phyloP scores from a whole-genome alignment of 2,329 filamentous ascomycete genomes.

The Colletotrichum tanaceti region DNA sequence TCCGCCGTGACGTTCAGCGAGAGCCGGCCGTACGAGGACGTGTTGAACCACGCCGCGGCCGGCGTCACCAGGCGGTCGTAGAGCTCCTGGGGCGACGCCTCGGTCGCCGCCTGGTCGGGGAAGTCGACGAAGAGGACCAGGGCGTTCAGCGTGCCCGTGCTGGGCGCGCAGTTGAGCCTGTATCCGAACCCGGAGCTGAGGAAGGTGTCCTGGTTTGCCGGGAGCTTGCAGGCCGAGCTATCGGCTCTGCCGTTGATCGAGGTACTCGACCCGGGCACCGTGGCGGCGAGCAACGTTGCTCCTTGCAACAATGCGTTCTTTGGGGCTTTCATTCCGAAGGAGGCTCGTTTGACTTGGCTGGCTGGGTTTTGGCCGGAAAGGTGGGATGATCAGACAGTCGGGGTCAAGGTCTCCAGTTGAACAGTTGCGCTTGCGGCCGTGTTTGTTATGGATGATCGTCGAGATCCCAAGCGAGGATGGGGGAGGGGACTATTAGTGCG shows the following conservation, averaged over 20 bases:
- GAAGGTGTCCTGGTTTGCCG: constrained; percentile 43
- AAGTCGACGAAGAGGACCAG: constrained; percentile 55
- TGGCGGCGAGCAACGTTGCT: not conserved
- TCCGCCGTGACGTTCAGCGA: constrained; percentile 44
- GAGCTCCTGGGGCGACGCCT: constrained; percentile 33
- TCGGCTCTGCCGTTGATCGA: constrained; percentile 4
- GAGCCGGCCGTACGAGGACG: constrained; percentile 40
- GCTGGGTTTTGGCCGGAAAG: too few relatives aligned
- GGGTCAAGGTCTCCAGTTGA: not conserved
- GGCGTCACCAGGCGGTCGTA: constrained; percentile 16
- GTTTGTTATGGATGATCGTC: not conserved
- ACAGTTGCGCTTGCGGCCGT: not conserved
- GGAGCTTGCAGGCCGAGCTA: constrained; percentile 42
- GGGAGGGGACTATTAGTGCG: not conserved
- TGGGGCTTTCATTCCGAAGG: not conserved
- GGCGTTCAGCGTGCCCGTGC: constrained; percentile 47
- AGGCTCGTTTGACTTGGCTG: too few relatives aligned
- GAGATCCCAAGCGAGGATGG: not conserved
- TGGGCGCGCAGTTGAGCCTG: constrained; percentile 47
- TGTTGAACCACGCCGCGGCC: constrained; percentile 31
- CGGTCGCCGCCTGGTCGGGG: constrained; percentile 41
- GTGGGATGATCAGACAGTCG: not conserved
- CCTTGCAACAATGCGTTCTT: not conserved
- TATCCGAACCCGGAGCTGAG: constrained; percentile 48
- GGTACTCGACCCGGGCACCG: not conserved